Evolutionary conservation across 1,139 yeast species (phyloP).

Genomic region (Yamadazyma atmosphaerica): DNA sequence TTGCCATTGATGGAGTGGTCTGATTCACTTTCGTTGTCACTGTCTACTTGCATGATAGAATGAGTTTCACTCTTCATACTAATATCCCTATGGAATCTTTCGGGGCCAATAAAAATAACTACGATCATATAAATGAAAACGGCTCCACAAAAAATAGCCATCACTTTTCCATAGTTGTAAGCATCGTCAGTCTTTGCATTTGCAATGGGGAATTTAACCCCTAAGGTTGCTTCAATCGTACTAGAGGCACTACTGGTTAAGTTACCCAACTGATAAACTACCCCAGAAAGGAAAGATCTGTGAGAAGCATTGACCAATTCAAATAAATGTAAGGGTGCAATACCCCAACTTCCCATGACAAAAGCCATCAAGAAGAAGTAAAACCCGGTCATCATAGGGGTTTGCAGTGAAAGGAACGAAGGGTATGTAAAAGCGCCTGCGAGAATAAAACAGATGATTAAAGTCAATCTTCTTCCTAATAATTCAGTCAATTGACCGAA

Average conservation of each 20-base stretch:
- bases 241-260: constrained; percentile 37
- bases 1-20: constrained; percentile 2
- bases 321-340: constrained; percentile 35
- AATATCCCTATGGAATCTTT: constrained; percentile 26
- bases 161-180: constrained; percentile 37
- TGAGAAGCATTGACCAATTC: constrained; percentile 38
- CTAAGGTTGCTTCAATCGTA: constrained; percentile 38
- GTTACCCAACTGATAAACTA: constrained; percentile 42
- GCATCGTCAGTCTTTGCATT: constrained; percentile 20
- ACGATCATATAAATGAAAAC: constrained; percentile 32
- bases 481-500: constrained; percentile 48
- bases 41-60: constrained; percentile 6
- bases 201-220: constrained; percentile 29
- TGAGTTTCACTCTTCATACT: constrained; percentile 14
- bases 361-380: constrained; percentile 24
- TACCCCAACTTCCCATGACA: constrained; percentile 43
- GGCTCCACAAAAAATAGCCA: constrained; percentile 41
- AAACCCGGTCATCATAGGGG: constrained; percentile 29
- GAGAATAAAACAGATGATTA: constrained; percentile 30
- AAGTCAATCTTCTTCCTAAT: constrained; percentile 45
- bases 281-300: constrained; percentile 38
- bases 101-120: constrained; percentile 34
- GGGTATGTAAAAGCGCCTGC: constrained; percentile 39
- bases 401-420: constrained; percentile 26
- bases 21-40: constrained; percentile 7